Evolutionary conservation across 176 grass and related monocot genomes (phyloP).

Genomic region (Aegilops sharonensis): DNA sequence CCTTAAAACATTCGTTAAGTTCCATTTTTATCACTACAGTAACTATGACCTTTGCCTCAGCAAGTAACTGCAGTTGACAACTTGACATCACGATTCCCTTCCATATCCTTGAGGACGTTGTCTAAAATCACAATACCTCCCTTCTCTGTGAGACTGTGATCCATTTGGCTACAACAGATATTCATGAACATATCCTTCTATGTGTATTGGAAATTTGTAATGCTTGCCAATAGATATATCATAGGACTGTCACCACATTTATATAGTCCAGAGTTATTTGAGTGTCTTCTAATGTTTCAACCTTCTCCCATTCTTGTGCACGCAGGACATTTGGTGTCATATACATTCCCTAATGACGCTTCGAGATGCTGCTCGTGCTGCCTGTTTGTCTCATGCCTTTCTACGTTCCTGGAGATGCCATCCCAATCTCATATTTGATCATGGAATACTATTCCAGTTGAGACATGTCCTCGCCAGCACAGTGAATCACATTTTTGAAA

Average conservation of each 20-base stretch:
- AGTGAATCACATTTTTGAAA: not conserved
- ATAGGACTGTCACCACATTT: not conserved
- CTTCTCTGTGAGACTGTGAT: too few species aligned
- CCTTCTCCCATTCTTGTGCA: not conserved
- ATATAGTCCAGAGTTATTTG: not conserved
- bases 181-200: not conserved
- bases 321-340: not conserved
- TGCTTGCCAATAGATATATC: not conserved
- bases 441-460: not conserved
- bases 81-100: not conserved
- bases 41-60: too few species aligned
- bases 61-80: not conserved
- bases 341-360: conserved; percentile 9
- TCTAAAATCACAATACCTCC: too few species aligned
- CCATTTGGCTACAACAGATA: too few species aligned
- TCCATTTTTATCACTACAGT: too few species aligned
- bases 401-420: not conserved
- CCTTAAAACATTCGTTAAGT: too few species aligned
- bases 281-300: not conserved
- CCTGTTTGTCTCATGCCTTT: not conserved
- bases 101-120: not conserved
- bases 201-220: not conserved
- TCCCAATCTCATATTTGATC: not conserved
- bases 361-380: not conserved
- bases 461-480: not conserved